Evolutionary conservation across 768 basidiomycete species (phyloP), one percentile per base, ranked within the genome.

Genomic region (Pleurotus sapidus): DNA sequence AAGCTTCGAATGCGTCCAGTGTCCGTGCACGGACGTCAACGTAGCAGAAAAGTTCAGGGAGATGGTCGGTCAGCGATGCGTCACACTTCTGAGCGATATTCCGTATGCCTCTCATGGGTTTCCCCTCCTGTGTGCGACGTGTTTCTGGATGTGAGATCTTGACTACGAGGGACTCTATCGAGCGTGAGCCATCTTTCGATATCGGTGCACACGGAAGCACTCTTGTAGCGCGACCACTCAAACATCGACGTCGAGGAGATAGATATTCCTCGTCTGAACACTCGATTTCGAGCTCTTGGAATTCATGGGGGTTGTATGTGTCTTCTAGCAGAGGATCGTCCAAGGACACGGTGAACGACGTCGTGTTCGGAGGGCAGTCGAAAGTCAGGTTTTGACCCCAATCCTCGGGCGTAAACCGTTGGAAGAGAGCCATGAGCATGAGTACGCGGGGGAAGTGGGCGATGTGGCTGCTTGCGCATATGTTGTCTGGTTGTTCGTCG

Each of bases 381-480:
- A 48, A 48, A 20, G 47, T 48, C 47, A 12, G 18, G 47, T 25
- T 20, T 48, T 20, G 47, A 15, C 69, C 69, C 67, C 66, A 68
- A 27, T 68, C 58, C 54, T 58, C 50, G 5, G 60, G 51, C 1
- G 20, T 47, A 55, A 69, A 69, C 7, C 66, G 64, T 59, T 69
- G 64, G 37, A 69, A 65, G 23, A 48, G 42, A 40, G 68, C 37
- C 18, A 70, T 62, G n/a, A 70, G 64, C 17, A 70, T 57, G 14
- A 68, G 58, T 46, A 66, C 62, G 24, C 62, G 59, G 24, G 69
- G 69, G 27, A 65, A 63, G 30, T 68, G 58, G 14, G 55, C 47
- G 23, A 69, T 30, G 7, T 30, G 30, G 8, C 30, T 30, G 30
- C 30, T 30, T 30, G 27, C 6, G 27, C 27, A 30, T 30, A 1